Evolutionary conservation across 2,329 filamentous ascomycete species (phyloP).

Genomic region (Cladobotryum mycophilum): DNA sequence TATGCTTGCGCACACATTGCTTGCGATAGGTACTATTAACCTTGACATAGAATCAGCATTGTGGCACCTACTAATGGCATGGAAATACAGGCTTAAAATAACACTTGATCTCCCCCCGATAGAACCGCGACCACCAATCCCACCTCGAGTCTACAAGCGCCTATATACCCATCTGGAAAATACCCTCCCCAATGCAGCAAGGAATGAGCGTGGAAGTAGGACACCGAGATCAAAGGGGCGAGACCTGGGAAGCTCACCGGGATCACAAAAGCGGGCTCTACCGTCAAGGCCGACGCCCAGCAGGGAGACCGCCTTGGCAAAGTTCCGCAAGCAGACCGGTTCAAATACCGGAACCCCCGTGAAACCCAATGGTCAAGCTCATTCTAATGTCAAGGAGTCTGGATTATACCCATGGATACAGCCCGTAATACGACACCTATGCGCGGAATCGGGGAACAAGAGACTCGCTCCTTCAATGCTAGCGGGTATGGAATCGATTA

Average conservation of each 20-base stretch:
- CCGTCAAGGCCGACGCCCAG: constrained; percentile 40
- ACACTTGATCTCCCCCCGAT: constrained; percentile 70
- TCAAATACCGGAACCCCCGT: constrained; percentile 30
- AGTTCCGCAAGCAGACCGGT: constrained; percentile 33
- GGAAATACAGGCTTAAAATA: constrained; percentile 58
- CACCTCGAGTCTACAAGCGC: constrained; percentile 75
- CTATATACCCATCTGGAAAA: constrained; percentile 75
- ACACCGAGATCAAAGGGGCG: constrained; percentile 29
- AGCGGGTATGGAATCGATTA: constrained; percentile 60
- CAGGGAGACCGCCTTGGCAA: constrained; percentile 39
- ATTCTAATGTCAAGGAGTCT: constrained; percentile 23
- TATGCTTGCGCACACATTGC: constrained; percentile 87
- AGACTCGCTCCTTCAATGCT: constrained; percentile 65
- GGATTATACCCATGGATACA: constrained; percentile 61
- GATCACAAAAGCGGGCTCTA: constrained; percentile 24
- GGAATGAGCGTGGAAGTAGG: constrained; percentile 27
- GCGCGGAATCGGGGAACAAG: constrained; percentile 53
- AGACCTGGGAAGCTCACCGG: constrained; percentile 18
- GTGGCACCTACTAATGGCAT: background rate
- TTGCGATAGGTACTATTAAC: constrained; percentile 62
- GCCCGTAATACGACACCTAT: constrained; percentile 58
- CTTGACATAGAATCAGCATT: background rate
- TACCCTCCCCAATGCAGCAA: constrained; percentile 48
- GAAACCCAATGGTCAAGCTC: constrained; percentile 34
- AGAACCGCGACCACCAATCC: constrained; percentile 68